Evolutionary conservation across 2,329 filamentous ascomycete species (phyloP), one percentile per base, ranked within the genome.

Genomic region (Zymoseptoria tritici): DNA sequence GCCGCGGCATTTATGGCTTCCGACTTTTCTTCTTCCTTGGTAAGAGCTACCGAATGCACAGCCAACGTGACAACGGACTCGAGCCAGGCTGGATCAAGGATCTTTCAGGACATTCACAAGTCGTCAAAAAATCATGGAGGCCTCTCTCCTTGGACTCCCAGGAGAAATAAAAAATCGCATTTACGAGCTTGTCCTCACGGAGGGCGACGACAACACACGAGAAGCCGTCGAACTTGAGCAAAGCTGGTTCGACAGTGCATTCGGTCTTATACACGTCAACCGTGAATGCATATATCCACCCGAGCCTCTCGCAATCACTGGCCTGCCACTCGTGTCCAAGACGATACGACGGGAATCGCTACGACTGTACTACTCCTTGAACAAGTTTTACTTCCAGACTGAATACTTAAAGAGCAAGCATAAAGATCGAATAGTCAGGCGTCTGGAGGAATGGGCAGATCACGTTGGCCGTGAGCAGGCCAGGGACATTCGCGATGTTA

Each of bases 331-430:
- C 20, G 59, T 57, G 9, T 64, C 60, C 42, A 61, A 53, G 54
- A 56, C 59, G 29, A 59, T 67, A 5, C 63, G 65, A 11, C 58
- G 54, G 11, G 65, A 67, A 52, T 57, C 55, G 1, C 50, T 67
- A 19, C 56, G 60, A 31, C 52, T 67, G 1, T 67, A 64, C 50
- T 67, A 62, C 22, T 61, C 62, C 6, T 26, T 60, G 16, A 67
- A 67, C 24, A 54, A 53, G 20, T 67, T 67, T 57, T 58, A 55
- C 13, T 60, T 64, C 50, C 60, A 66, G 56, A 66, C 62, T 7
- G 64, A 66, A 24, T 66, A 66, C 4, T 51, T 66, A 19, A 66
- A 66, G 50, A 64, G 64, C 52, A 57, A 59, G 36, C 51, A 64
- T 13, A 62, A 66, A 50, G 52, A 57, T 22, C 19, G 56, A 9